Evolutionary conservation across 306 rosid genomes (phyloP).

Genomic region (Spatholobus suberectus): DNA sequence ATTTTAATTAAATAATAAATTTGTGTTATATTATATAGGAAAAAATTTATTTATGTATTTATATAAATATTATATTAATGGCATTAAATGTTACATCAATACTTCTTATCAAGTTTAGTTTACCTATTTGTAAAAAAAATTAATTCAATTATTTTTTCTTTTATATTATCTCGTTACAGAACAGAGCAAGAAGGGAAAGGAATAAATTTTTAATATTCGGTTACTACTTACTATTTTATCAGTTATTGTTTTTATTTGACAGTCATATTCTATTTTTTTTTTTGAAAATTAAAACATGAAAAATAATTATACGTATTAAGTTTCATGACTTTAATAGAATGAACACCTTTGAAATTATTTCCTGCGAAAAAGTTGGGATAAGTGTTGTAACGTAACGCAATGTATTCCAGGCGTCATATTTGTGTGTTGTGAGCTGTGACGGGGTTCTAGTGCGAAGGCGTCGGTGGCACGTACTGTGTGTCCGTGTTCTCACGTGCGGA

Average conservation of each 20-base stretch:
- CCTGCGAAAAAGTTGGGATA: neutral
- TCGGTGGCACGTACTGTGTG: conserved; percentile 72
- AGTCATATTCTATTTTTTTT: neutral
- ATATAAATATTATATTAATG: neutral
- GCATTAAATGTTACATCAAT: neutral
- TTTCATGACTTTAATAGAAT: neutral
- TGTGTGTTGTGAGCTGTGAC: conserved; percentile 36
- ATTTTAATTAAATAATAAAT: too few relatives aligned
- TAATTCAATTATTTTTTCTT: too few relatives aligned
- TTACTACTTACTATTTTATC: neutral
- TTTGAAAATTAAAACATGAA: too few relatives aligned
- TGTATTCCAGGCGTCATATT: conserved; percentile 37
- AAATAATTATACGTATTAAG: neutral
- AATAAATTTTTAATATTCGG: neutral
- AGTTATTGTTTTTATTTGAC: neutral
- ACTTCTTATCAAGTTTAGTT: neutral
- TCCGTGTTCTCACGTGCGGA: conserved; percentile 54
- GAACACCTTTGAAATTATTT: neutral
- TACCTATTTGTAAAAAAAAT: neutral
- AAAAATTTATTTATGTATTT: neutral
- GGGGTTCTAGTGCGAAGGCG: conserved; percentile 50
- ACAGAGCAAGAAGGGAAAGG: neutral
- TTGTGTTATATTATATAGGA: neutral
- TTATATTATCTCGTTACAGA: neutral
- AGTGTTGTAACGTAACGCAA: neutral